phyloP scores from a whole-genome alignment of 2,329 filamentous ascomycete species.

The Aspergillus sp. region DNA sequence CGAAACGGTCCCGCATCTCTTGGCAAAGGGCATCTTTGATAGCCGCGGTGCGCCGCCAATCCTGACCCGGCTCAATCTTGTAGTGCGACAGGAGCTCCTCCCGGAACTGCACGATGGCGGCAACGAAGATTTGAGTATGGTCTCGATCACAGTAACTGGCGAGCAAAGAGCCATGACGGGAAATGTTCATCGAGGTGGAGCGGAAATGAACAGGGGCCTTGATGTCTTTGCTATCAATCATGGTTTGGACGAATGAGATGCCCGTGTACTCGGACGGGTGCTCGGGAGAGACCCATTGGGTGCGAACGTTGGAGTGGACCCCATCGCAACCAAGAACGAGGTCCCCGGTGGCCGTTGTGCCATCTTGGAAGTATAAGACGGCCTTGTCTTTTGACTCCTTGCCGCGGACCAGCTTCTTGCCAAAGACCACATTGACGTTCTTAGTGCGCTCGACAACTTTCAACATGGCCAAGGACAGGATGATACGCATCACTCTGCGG shows the following conservation, averaged over 20 bases:
- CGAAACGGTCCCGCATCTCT: slow-evolving; percentile 41
- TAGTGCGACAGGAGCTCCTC: slow-evolving; percentile 28
- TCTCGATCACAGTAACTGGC: slow-evolving; percentile 37
- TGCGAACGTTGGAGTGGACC: slow-evolving; percentile 41
- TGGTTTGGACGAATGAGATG: slow-evolving; percentile 41
- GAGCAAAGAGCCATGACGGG: slow-evolving; percentile 38
- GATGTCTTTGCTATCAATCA: slow-evolving; percentile 25
- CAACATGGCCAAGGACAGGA: slow-evolving; percentile 45
- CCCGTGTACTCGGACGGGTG: slow-evolving; percentile 42
- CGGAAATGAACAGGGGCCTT: slow-evolving; percentile 36
- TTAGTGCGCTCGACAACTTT: slow-evolving; percentile 37
- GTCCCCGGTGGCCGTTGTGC: slow-evolving; percentile 35
- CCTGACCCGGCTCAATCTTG: slow-evolving; percentile 30
- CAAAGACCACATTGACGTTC: slow-evolving; percentile 44
- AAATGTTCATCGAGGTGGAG: slow-evolving; percentile 42
- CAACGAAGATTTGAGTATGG: slow-evolving; percentile 39
- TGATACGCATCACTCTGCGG: slow-evolving; percentile 44
- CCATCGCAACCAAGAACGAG: slow-evolving; percentile 44
- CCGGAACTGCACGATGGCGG: slow-evolving; percentile 38
- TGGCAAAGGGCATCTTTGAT: slow-evolving; percentile 38
- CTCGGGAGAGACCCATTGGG: slow-evolving; percentile 37
- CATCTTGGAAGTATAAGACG: slow-evolving; percentile 42
- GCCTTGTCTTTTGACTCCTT: slow-evolving; percentile 36
- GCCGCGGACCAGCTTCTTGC: slow-evolving; percentile 42
- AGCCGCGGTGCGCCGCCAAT: slow-evolving; percentile 35